Percentiles rank a stretch among this genome's conserved stretches.
phyloP scores from a whole-genome alignment of 805 yeast genomes.

The Saccharomycopsis sp. region DNA sequence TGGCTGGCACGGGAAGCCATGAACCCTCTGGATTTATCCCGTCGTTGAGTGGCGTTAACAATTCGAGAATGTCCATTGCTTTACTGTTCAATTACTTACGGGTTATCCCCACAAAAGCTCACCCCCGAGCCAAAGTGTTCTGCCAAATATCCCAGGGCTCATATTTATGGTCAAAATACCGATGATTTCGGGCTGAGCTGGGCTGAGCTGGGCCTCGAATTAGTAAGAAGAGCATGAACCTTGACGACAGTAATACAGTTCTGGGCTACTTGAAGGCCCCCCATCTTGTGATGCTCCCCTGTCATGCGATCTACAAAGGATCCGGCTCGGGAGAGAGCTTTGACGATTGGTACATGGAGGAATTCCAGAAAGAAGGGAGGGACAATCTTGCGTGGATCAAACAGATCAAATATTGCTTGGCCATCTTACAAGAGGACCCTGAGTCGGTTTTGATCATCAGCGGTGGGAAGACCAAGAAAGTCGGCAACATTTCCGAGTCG shows the following conservation, averaged over 20 bases:
- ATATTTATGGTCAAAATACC: not conserved
- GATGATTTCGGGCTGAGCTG: no score
- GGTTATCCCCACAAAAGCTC: no score
- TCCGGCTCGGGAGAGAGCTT: constrained; percentile 34
- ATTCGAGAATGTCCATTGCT: no score
- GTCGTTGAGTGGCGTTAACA: no score
- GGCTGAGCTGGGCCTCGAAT: no score
- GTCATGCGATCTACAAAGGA: constrained; percentile 21
- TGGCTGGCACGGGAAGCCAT: no score
- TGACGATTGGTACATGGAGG: constrained; percentile 57
- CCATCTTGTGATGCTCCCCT: constrained; percentile 16
- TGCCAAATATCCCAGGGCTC: no score
- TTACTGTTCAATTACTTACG: no score
- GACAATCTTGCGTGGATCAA: constrained; percentile 60
- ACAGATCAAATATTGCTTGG: constrained; percentile 44
- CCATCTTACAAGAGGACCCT: constrained; percentile 27
- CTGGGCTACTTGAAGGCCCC: not conserved
- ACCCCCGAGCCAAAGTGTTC: no score
- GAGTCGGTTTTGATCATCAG: constrained; percentile 36
- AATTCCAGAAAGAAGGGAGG: constrained; percentile 59
- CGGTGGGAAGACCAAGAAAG: constrained; percentile 65
- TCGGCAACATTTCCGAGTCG: constrained; percentile 53
- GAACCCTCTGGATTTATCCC: no score
- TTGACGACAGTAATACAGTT: no score
- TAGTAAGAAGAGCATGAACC: no score